A percentile compares a stretch with the other conserved stretches of the same genome.
Conservation (phyloP, 805 yeast genomes). For the Metschnikowia kofuensis region DNA sequence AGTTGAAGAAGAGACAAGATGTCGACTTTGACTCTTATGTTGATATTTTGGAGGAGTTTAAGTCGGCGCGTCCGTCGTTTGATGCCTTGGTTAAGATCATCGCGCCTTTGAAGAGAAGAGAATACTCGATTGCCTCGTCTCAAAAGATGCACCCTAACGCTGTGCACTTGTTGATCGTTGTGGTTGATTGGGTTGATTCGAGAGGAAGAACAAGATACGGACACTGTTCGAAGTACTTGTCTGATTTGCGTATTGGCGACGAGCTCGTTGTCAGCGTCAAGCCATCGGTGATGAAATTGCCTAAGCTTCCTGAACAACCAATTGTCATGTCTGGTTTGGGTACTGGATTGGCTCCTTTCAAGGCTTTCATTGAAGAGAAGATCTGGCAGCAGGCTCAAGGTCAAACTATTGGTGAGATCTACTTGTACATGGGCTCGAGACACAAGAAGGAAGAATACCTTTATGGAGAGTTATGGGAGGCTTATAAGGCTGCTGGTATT, state of each 20-base stretch:
- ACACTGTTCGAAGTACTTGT: slow-evolving; percentile 87
- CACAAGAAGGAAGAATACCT: slow-evolving; percentile 93
- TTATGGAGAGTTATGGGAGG: slow-evolving; percentile 97
- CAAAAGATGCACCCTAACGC: slow-evolving; percentile 90
- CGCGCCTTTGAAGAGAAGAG: slow-evolving; percentile 92
- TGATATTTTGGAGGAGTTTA: slow-evolving; percentile 76
- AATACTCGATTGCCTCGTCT: slow-evolving; percentile 95
- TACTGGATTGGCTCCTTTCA: slow-evolving; percentile 97
- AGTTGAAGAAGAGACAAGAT: slow-evolving; percentile 80
- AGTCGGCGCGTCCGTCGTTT: slow-evolving; percentile 75
- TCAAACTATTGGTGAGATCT: slow-evolving; percentile 81
- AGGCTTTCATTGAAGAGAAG: slow-evolving; percentile 95
- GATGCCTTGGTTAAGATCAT: slow-evolving; percentile 68
- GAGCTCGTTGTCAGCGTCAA: slow-evolving; percentile 92
- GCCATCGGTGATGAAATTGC: slow-evolving; percentile 96
- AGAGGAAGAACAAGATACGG: slow-evolving; percentile 86
- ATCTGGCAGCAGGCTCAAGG: slow-evolving; percentile 92
- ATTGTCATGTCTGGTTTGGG: slow-evolving; percentile 97
- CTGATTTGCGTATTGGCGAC: slow-evolving; percentile 74
- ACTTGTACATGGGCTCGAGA: slow-evolving; percentile 87
- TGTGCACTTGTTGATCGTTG: slow-evolving; percentile 87
- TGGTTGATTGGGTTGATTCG: slow-evolving; percentile 91
- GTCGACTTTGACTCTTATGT: slow-evolving; percentile 77
- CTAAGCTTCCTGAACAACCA: slow-evolving; percentile 82
- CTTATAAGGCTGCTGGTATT: slow-evolving; percentile 86